These are phyloP conservation scores for Tetracladium marchalianum DNA, from an alignment of 495 filamentous ascomycete species.

Conservation along the genomic window DNA sequence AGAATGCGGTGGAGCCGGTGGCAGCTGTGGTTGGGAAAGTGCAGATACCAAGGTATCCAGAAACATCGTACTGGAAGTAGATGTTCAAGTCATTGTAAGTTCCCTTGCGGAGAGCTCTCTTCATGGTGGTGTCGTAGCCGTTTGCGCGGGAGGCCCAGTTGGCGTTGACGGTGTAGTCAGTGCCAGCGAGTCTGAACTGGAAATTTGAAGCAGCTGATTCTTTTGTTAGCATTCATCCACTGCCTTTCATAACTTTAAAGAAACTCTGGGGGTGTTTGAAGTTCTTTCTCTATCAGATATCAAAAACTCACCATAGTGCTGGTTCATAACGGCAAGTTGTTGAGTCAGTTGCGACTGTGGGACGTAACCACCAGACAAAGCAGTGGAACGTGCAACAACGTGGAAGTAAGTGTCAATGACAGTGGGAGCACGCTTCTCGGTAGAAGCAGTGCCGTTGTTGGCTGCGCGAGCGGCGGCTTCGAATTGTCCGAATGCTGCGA, in stretches of 20 bases:
- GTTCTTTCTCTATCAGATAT: slow-evolving; percentile 20
- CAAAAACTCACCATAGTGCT: background rate
- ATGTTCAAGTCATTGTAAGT: slow-evolving; percentile 51
- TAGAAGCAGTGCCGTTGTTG: background rate
- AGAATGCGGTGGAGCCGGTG: slow-evolving; percentile 17
- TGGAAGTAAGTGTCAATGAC: slow-evolving; percentile 52
- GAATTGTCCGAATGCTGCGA: slow-evolving; percentile 19
- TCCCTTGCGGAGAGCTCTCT: slow-evolving; percentile 47
- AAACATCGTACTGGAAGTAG: slow-evolving; percentile 48
- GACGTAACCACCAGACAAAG: slow-evolving; percentile 38
- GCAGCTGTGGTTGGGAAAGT: slow-evolving; percentile 17
- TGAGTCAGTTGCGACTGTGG: slow-evolving; percentile 28
- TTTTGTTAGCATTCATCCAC: slow-evolving; percentile 35
- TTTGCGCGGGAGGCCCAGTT: slow-evolving; percentile 37
- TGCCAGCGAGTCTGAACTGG: slow-evolving; percentile 40
- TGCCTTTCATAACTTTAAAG: too few species aligned
- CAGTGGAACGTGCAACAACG: slow-evolving; percentile 39
- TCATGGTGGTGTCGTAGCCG: slow-evolving; percentile 41
- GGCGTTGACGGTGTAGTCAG: slow-evolving; percentile 46
- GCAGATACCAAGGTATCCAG: slow-evolving; percentile 37
- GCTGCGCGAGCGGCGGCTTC: slow-evolving; percentile 17
- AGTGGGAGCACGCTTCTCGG: slow-evolving; percentile 16
- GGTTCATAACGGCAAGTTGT: slow-evolving; percentile 13
- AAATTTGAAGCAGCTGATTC: slow-evolving; percentile 30
- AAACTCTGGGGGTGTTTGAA: too few species aligned